Base-by-base conservation (phyloP, 352 stramenopile species). In the Phytophthora capsici region DNA sequence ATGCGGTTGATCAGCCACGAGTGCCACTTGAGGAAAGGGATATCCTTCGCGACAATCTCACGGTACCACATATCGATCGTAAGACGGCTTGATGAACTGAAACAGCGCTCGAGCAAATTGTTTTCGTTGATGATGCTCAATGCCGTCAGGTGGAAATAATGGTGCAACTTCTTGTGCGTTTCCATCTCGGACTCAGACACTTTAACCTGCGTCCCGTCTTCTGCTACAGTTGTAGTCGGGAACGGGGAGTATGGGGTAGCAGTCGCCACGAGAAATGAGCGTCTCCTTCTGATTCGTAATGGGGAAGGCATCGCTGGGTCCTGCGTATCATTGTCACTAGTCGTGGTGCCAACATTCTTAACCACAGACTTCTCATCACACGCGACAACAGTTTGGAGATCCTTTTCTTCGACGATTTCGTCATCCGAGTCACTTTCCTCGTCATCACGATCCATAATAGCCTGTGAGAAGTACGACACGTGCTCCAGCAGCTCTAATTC, bases 91-190 rank as follows among this genome's bases (percentile, higher is more conserved):
- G 88, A 96, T 17, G 86, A 91, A 57, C 77, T 74, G 51, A 94
- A 92, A 57, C 82, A 93, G 28, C 78, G 73, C 46, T 94, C 86
- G 49, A 91, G 82, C 41, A 93, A 73, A 51, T 85, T 76, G 72
- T 94, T 93, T 58, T 96, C 86, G 65, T 94, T 82, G 44, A 96
- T 93, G 54, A 96, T 94, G 53, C 88, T 94, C 28, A 89, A 72
- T 19, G 88, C 88, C 4, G 88, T 93, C 46, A 96, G 58, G 47
- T 96, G 86, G 76, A 96, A 96, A 52, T 93, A 96, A 68, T 93
- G 86, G 26, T 96, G 81, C 20, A 96, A 71, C 57, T 94, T 94
- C 56, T 90, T 86, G 66, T 93, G 84, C 7, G 83, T 92, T 45
- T 86, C 84, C 22, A 88, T 63, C 47, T 90, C 86, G 22, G 79